Evolutionary conservation across 2,329 filamentous ascomycete genomes (phyloP), one percentile per base, ranked within the genome.

Genomic region (Dactylellina cionopaga): DNA sequence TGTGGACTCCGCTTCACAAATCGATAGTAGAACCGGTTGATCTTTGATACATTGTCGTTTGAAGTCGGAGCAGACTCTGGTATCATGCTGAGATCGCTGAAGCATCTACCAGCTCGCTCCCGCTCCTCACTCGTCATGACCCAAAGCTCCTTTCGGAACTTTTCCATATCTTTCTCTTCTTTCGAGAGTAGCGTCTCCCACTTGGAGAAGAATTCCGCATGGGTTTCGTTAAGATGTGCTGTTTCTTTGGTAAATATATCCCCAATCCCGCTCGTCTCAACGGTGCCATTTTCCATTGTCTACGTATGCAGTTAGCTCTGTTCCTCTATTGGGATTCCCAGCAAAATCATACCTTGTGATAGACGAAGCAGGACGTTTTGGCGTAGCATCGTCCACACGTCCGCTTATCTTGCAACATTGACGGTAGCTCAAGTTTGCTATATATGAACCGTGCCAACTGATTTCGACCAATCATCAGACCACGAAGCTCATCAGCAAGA

Each of bases 401-500:
- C 79, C 91, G 89, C 69, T 92, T 88, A 78, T 89, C 92, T 78
- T 89, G 90, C 63, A 96, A 85, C 89, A 99, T 95, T 0, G 90
- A 88, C 1, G 95, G 95, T 24, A 99, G 84, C 73, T 92, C 88
- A 74, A 90, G 89, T 68, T 91, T 88, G 78, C 96, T 89, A 65
- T 92, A 89, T 41, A 97, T 88, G 78, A 92, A 92, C 76, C 90
- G 90, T 2, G 94, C 92, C 15, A 99, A 83, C 75, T 92, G 88
- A 78, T 99, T 99, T 56, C 95, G 90, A 80, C 96, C 90, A 83
- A 98, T 93, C 69, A 99, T 90, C 92, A 99, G 96, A 77, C 97
- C 92, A 35, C 92, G 89, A 55, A 99, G 86, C 79, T 99, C 95
- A 76, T 92, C 89, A 35, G 92, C 87, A 66, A 98, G 86, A 5